Percentiles rank a stretch among this genome's conserved stretches.
phyloP scores from a whole-genome alignment of 1,139 yeast species.

The Yamadazyma epiphylla region DNA sequence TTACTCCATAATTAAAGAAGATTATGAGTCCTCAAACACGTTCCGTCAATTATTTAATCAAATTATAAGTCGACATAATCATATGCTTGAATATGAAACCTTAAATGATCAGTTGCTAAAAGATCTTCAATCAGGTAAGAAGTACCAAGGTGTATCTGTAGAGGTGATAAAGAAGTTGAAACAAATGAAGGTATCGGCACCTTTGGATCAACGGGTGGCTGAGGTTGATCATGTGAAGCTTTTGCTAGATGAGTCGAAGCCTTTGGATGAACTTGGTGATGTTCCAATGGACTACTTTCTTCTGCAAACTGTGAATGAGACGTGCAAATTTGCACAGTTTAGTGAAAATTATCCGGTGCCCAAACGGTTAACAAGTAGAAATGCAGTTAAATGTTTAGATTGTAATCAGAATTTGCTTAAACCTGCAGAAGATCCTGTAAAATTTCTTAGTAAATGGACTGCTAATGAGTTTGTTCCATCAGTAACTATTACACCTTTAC shows the following conservation, averaged over 20 bases:
- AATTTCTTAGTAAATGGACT: slow-evolving; percentile 26
- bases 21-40: slow-evolving; percentile 2
- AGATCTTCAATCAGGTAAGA: slow-evolving; percentile 10
- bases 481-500: slow-evolving; percentile 12
- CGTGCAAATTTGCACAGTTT: no score
- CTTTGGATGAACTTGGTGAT: no score
- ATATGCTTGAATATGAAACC: slow-evolving; percentile 7
- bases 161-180: slow-evolving; percentile 12
- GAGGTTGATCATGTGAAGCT: no score
- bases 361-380: slow-evolving; percentile 21
- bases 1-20: slow-evolving; percentile 23
- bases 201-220: no score
- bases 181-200: slow-evolving; percentile 11
- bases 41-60: slow-evolving; percentile 2
- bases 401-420: slow-evolving; percentile 25
- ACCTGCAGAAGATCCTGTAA: slow-evolving; percentile 25
- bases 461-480: slow-evolving; percentile 35
- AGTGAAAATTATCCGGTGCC: slow-evolving; percentile 20
- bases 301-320: no score
- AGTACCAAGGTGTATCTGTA: slow-evolving; percentile 8
- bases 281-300: no score
- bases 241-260: no score
- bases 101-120: slow-evolving; percentile 7
- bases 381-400: slow-evolving; percentile 22
- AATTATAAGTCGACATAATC: slow-evolving; percentile 2